Base-by-base conservation (phyloP, 306 rosid genomes). In the Sesbania bispinosa region DNA sequence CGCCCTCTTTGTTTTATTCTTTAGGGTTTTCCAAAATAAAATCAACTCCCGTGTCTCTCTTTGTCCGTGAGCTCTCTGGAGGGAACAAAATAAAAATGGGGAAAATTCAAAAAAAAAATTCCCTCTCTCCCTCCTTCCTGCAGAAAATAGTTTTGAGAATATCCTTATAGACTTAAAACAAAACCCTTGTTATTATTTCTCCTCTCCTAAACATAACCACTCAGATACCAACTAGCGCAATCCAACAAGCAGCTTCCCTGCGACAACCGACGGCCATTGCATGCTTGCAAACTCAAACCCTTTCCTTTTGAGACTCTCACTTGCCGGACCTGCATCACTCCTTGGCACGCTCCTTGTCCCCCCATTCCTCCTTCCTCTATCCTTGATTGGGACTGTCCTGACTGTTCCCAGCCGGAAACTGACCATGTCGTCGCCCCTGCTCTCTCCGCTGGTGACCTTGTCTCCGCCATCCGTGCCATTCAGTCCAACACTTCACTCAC, bases 331-430 rank as follows among this genome's bases (percentile, higher is more conserved):
- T 89, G 96, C 62, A 62, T 14, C 30, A 58, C 89, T 0, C 84
- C 84, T 0, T 89, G 89, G 90, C 96, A 89, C 14, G 65, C 43
- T 0, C 20, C 32, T 0, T 89, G 96, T 23, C 82, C 87, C 29
- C 48, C 81, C 2, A 2, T 51, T 48, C 0, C 45, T 19, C 89
- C 85, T 6, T 11, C 47, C 11, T 71, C 79, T 2, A 27, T 80
- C 73, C 4, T 70, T 4, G 67, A 42, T 16, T 85, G 96, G 93
- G 84, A 77, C 6, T 85, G 93, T 15, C 88, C 91, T 0, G 96
- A 93, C 53, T 88, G 96, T 55, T 38, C 75, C 46, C 6, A 1
- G 1, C 30, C 58, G 0, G 33, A 32, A n/a, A n/a, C n/a, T 2
- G 0, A 7, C 11, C 4, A 6, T 3, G 7, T 15, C 9, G 26